Base-by-base conservation (phyloP, 2,329 filamentous ascomycete genomes). In the Botryosphaeria agaves region DNA sequence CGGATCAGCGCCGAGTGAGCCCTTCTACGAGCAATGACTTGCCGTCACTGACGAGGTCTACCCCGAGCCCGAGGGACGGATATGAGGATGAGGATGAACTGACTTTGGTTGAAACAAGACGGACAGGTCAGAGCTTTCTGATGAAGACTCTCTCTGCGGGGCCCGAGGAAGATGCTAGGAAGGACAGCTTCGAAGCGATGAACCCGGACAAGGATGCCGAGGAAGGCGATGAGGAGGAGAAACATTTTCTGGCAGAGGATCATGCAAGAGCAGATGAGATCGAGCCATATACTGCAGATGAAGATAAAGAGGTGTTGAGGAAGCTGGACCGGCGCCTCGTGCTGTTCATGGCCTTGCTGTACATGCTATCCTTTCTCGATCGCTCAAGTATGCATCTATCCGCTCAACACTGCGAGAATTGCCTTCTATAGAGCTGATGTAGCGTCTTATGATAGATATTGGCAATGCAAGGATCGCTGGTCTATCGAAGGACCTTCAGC, bases 341-440 rank as follows among this genome's bases (percentile, higher is more conserved):
- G 5, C 50, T 80, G 1, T 91, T 93, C 47, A 66, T 93, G 38
- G 78, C 81, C 7, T 49, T 87, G 34, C 62, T 93, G 8, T 94
- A 89, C 48, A 68, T 91, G 62, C 60, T 93, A 37, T 78, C 75
- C 38, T 93, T 92, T 48, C 55, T 93, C 39, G 84, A 93, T 51
- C 67, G 84, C 40, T 85, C 80, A 12, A 92, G 81, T 84, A 59
- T 32, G n/a, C 34, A 18, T 25, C 36, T 28, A 38, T 24, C 7
- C 16, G 8, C 7, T 14, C 24, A 35, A 37, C 19, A 41, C 46
- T 35, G 7, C 7, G 11, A 16, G n/a, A 8, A 28, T 2, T 16
- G 7, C 23, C 3, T 6, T 19, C 8, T 34, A 5, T 5, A 17
- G 18, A 14, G 7, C 14, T 21, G n/a, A 17, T 14, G 17, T 4